Percentiles rank a stretch among this genome's conserved stretches.
These are phyloP conservation scores for Ziziphus jujuba DNA, from an alignment of 306 rosid species.

Conservation along the genomic window DNA sequence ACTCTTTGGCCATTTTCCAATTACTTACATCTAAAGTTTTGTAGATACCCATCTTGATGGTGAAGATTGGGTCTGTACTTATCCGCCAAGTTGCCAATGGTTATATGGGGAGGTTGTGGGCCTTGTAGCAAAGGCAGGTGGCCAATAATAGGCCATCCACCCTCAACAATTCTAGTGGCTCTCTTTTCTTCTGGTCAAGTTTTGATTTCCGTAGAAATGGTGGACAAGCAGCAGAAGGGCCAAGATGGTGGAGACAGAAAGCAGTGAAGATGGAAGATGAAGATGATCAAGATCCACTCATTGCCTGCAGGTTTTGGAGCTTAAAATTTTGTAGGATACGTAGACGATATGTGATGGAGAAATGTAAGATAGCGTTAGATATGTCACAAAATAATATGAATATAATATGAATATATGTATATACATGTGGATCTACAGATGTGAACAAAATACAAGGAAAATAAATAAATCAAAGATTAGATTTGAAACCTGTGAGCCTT, in stretches of 20 bases:
- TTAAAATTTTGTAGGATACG: no score
- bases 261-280: conserved; percentile 15
- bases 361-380: no score
- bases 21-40: conserved; percentile 9
- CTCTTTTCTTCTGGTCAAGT: neutral
- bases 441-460: no score
- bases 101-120: conserved; percentile 8
- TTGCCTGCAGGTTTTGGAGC: no score
- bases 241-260: neutral
- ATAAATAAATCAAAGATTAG: no score
- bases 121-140: conserved; percentile 38
- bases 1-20: conserved; percentile 18
- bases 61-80: conserved; percentile 29
- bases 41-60: conserved; percentile 9
- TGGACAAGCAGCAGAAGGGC: neutral
- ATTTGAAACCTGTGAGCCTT: no score
- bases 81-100: conserved; percentile 21
- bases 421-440: no score
- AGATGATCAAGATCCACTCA: no score
- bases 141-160: conserved; percentile 45
- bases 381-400: no score
- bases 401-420: no score
- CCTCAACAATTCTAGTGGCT: conserved; percentile 32
- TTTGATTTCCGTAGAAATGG: conserved; percentile 1
- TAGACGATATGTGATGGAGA: no score